Evolutionary conservation across 2,329 filamentous ascomycete genomes (phyloP).

Genomic region (Verticillium albo-atrum): DNA sequence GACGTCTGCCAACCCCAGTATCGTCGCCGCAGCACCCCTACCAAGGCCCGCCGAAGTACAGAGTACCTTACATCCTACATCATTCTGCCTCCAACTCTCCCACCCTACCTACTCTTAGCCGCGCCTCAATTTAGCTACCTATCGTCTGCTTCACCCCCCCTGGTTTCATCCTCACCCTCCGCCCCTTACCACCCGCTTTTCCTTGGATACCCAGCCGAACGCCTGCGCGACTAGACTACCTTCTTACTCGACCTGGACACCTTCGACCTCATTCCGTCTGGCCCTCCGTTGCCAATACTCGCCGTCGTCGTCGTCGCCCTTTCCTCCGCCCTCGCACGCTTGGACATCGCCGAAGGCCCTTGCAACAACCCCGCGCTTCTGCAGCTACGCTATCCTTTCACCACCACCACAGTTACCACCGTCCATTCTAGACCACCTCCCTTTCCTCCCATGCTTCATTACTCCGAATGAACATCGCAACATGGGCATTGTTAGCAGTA

Average conservation of each 20-base stretch:
- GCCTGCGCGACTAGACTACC: background rate
- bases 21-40: background rate
- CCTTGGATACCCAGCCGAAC: background rate
- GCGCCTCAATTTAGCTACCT: background rate
- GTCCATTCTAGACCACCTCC: background rate
- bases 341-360: background rate
- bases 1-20: background rate
- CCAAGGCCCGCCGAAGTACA: background rate
- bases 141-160: conserved; percentile 5
- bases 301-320: background rate
- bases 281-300: background rate
- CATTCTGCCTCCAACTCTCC: background rate
- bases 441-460: conserved; percentile 5
- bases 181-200: background rate
- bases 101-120: background rate
- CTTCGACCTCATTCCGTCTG: background rate
- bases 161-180: background rate
- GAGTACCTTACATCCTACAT: background rate
- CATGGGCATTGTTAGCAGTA: conserved; percentile 93
- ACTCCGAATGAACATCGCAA: conserved; percentile 27
- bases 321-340: background rate
- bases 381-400: background rate
- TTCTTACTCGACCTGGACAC: background rate
- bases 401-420: conserved; percentile 1
- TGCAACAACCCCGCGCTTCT: background rate